Percentiles rank a stretch among this genome's conserved stretches.
Conservation (phyloP, 192 early-diverging fungal species). For the Irineochytrium annulatum region DNA sequence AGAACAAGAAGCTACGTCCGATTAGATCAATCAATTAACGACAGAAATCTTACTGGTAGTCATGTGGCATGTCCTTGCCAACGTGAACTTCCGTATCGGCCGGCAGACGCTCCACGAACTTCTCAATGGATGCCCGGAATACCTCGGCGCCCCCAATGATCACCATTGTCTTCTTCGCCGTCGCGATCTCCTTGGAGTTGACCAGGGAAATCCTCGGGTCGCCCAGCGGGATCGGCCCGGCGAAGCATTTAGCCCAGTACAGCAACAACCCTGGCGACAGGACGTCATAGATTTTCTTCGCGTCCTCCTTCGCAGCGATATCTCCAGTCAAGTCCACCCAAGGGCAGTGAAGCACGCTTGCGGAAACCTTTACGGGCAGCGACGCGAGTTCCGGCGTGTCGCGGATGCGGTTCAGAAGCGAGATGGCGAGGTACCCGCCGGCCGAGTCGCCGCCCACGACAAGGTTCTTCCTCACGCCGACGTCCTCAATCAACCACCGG, state of each 20-base stretch:
- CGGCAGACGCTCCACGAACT: slow-evolving; percentile 5
- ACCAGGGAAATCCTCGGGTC: slow-evolving; percentile 19
- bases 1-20: too few relatives aligned
- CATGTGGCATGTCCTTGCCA: not conserved
- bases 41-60: not conserved
- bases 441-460: slow-evolving; percentile 33
- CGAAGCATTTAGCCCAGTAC: not conserved
- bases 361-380: not conserved
- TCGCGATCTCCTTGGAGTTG: slow-evolving; percentile 7
- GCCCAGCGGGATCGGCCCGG: slow-evolving; percentile 7
- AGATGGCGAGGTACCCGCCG: slow-evolving; percentile 25
- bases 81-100: not conserved
- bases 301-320: not conserved
- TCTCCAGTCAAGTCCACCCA: slow-evolving; percentile 22
- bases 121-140: slow-evolving; percentile 19
- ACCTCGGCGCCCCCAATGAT: slow-evolving; percentile 21
- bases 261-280: not conserved
- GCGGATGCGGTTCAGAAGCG: slow-evolving; percentile 13
- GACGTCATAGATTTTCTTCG: not conserved
- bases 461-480: slow-evolving; percentile 10
- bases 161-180: slow-evolving; percentile 18
- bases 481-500: slow-evolving; percentile 19
- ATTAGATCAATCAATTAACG: not conserved
- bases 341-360: slow-evolving; percentile 14
- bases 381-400: not conserved